Conservation (phyloP, 2,329 filamentous ascomycete species). For the Helicocarpus griseus region DNA sequence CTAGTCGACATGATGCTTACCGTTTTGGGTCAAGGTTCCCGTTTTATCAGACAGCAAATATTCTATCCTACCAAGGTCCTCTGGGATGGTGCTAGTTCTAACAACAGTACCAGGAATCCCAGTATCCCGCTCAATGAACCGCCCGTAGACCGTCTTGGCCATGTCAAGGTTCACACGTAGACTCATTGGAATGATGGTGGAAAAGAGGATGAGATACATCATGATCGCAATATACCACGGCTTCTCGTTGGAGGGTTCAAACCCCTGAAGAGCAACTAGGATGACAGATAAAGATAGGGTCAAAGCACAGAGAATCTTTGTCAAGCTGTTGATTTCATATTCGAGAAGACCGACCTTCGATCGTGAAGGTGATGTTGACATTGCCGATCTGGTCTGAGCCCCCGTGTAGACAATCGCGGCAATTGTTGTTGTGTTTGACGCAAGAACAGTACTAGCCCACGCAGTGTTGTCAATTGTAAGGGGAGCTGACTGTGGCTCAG, state of each 20-base stretch:
- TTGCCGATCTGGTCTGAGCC: conserved; percentile 80
- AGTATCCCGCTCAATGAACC: conserved; percentile 84
- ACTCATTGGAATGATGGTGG: conserved; percentile 97
- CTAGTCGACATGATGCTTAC: conserved; percentile 25
- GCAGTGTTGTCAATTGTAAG: conserved; percentile 94
- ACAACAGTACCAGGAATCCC: conserved; percentile 90
- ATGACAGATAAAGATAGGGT: conserved; percentile 79
- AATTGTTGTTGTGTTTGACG: conserved; percentile 79
- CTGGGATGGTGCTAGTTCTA: conserved; percentile 91
- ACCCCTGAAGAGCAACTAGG: conserved; percentile 78
- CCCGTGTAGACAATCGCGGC: conserved; percentile 93
- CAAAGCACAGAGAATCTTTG: conserved; percentile 86
- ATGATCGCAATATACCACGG: conserved; percentile 94
- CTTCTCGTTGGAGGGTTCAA: conserved; percentile 46
- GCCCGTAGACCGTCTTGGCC: conserved; percentile 92
- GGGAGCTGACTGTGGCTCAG: conserved; percentile 50
- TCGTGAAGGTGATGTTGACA: conserved; percentile 83
- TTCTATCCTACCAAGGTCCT: conserved; percentile 90
- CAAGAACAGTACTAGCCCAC: conserved; percentile 96
- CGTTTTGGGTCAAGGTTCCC: conserved; percentile 92
- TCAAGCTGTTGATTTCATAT: conserved; percentile 92
- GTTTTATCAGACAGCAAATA: conserved; percentile 97
- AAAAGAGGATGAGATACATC: conserved; percentile 96
- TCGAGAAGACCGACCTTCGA: conserved; percentile 92
- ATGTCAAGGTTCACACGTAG: conserved; percentile 93